Percentiles rank a stretch among this genome's conserved stretches.
Evolutionary conservation across 306 rosid species (phyloP).

Genomic region (Urtica urens): DNA sequence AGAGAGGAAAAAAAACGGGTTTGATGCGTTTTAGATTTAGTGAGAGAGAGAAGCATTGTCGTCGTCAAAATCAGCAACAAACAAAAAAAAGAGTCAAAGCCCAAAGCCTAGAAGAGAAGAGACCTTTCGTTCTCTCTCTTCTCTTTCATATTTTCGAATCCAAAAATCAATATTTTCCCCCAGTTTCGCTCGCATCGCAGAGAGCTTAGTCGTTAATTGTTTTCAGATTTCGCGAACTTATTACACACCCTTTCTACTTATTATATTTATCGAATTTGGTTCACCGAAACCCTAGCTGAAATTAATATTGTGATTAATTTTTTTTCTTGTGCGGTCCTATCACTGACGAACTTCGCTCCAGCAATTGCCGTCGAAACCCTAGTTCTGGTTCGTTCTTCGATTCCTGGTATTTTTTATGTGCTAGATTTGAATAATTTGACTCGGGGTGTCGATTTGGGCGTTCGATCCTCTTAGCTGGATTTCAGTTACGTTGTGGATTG

Average conservation of each 20-base stretch:
- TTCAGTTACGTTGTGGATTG: conserved; percentile 15
- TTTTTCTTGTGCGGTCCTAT: conserved; percentile 14
- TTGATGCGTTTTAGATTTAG: neutral
- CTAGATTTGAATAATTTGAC: conserved; percentile 38
- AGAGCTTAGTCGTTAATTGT: no score
- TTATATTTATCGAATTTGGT: conserved; percentile 1
- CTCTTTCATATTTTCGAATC: conserved; percentile 10
- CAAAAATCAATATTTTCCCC: neutral
- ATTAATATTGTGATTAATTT: no score
- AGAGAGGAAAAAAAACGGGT: neutral
- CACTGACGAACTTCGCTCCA: conserved; percentile 19
- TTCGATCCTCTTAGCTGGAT: conserved; percentile 21
- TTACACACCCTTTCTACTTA: neutral
- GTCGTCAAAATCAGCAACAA: conserved; percentile 40
- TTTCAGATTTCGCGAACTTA: no score
- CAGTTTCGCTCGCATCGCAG: conserved; percentile 8
- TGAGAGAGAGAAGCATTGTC: conserved; percentile 25
- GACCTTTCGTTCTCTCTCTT: conserved; percentile 22
- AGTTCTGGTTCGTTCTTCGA: conserved; percentile 43
- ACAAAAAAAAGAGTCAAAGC: conserved; percentile 48
- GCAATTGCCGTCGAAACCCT: conserved; percentile 51
- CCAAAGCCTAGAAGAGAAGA: conserved; percentile 17
- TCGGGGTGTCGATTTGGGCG: conserved; percentile 11
- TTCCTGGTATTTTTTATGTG: conserved; percentile 18
- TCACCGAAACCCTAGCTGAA: conserved; percentile 45